A percentile compares a stretch with the other conserved stretches of the same genome.
Conservation (phyloP, 352 stramenopile species). For the Phytophthora pistaciae region DNA sequence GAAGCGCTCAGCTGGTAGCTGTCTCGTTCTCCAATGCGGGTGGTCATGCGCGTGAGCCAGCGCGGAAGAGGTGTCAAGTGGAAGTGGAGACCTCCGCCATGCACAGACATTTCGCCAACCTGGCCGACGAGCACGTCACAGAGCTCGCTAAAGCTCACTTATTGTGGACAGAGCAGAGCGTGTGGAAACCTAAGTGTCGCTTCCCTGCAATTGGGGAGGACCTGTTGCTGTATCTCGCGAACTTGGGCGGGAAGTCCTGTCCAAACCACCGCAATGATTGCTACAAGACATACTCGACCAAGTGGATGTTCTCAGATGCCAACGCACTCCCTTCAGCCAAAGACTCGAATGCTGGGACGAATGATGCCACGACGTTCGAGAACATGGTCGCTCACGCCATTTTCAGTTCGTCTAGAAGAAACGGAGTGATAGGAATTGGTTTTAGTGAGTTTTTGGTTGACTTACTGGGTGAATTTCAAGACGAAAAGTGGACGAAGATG, state of each 20-base stretch:
- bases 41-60: not conserved
- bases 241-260: conserved; percentile 29
- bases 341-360: not conserved
- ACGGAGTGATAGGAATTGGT: conserved; percentile 26
- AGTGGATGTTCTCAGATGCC: not conserved
- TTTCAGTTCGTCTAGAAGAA: conserved; percentile 34
- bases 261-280: conserved; percentile 4
- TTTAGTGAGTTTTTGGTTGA: conserved; percentile 3
- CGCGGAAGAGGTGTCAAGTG: not conserved
- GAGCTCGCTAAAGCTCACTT: not conserved
- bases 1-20: conserved; percentile 1
- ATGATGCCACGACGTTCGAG: conserved; percentile 11
- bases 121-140: not conserved
- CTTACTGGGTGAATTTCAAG: conserved; percentile 7
- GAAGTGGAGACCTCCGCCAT: not conserved
- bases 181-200: conserved; percentile 17
- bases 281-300: not conserved
- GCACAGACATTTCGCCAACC: not conserved
- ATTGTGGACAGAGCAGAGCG: not conserved
- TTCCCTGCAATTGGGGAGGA: conserved; percentile 34
- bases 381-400: conserved; percentile 39
- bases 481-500: conserved; percentile 1
- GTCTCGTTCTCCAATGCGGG: not conserved
- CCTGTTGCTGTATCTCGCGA: conserved; percentile 34
- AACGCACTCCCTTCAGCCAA: not conserved